Evolutionary conservation across 108 stramenopile species (phyloP).

Genomic region (Pseudonitzschia multiseries): DNA sequence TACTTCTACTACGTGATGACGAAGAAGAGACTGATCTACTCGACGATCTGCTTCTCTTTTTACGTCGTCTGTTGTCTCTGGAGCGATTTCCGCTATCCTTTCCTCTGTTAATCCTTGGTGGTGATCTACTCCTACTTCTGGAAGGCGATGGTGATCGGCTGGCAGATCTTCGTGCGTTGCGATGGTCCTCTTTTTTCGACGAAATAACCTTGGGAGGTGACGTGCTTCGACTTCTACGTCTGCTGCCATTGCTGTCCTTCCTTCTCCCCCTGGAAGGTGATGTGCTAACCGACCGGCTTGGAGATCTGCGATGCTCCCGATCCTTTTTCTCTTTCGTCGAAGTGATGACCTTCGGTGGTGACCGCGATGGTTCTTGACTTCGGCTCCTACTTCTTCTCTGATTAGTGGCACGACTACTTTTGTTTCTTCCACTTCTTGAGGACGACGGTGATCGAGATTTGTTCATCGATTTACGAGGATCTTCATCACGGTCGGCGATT

Average conservation of each 20-base stretch:
- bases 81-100: neutral
- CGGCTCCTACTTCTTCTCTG: neutral
- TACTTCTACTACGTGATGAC: neutral
- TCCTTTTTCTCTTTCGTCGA: neutral
- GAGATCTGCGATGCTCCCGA: neutral
- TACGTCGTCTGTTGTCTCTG: neutral
- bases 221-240: neutral
- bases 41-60: neutral
- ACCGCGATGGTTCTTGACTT: neutral
- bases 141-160: neutral
- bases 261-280: conserved; percentile 6
- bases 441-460: neutral
- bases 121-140: neutral
- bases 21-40: neutral
- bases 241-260: neutral
- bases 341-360: conserved; percentile 5
- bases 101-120: neutral
- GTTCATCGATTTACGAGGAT: neutral
- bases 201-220: conserved; percentile 7
- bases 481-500: neutral
- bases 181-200: neutral
- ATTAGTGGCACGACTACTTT: neutral
- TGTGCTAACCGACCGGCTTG: neutral
- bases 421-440: neutral
- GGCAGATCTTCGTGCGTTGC: neutral